These are phyloP conservation scores for Claviceps sp. DNA, from an alignment of 2,329 filamentous ascomycete genomes.

Conservation along the genomic window DNA sequence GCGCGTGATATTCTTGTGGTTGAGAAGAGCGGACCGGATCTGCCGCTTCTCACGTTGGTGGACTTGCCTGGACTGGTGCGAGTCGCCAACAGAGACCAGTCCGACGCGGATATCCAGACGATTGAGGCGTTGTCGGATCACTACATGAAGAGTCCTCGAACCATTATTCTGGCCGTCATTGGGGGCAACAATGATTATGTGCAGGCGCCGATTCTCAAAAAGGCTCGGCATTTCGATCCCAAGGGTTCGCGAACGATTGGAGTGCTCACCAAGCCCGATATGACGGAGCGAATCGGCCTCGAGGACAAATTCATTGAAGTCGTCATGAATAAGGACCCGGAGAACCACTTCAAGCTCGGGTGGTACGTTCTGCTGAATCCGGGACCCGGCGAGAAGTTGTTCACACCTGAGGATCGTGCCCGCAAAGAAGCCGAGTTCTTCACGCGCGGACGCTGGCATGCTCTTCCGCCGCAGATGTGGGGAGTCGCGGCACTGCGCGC, in stretches of 20 bases:
- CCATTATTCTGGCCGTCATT: conserved; percentile 42
- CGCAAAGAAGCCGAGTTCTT: conserved; percentile 35
- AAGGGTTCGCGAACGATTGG: conserved; percentile 35
- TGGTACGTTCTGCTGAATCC: conserved; percentile 40
- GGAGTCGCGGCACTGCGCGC: conserved; percentile 31
- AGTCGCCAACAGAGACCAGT: conserved; percentile 39
- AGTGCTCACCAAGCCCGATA: conserved; percentile 38
- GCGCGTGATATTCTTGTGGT: conserved; percentile 42
- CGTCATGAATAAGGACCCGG: conserved; percentile 34
- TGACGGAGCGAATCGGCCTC: conserved; percentile 38
- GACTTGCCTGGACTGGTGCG: conserved; percentile 47
- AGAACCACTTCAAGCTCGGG: conserved; percentile 37
- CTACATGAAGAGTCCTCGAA: conserved; percentile 43
- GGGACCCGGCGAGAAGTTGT: conserved; percentile 32
- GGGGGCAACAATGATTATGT: conserved; percentile 43
- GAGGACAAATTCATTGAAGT: conserved; percentile 42
- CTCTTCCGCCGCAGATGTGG: conserved; percentile 33
- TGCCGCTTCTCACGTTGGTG: conserved; percentile 46
- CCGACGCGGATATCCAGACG: conserved; percentile 36
- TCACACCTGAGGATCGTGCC: conserved; percentile 26
- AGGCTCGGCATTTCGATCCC: conserved; percentile 37
- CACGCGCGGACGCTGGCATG: conserved; percentile 33
- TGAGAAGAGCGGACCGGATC: conserved; percentile 44
- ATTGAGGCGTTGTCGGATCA: conserved; percentile 37
- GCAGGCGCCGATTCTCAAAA: conserved; percentile 36